Conservation (phyloP, 1,139 yeast species). For the Groenewaldozyma sp. region DNA sequence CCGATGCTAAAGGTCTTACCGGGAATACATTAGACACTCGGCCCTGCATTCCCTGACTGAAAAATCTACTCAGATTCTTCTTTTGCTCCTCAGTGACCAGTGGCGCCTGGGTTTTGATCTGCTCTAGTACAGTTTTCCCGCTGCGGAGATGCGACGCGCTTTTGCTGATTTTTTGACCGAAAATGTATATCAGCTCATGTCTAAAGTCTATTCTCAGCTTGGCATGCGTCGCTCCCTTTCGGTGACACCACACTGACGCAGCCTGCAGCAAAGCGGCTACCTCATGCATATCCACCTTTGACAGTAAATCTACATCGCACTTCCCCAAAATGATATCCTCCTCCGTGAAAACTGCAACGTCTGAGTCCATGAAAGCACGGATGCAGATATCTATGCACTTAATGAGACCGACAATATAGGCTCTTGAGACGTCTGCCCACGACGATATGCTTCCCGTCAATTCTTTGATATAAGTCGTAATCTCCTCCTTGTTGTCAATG, state of each 20-base stretch:
- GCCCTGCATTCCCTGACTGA: slow-evolving; percentile 21
- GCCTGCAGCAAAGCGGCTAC: slow-evolving; percentile 17
- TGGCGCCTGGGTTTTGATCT: background rate
- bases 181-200: slow-evolving; percentile 15
- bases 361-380: slow-evolving; percentile 12
- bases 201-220: slow-evolving; percentile 17
- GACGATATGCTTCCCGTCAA: slow-evolving; percentile 3
- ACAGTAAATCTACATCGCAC: slow-evolving; percentile 19
- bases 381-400: slow-evolving; percentile 20
- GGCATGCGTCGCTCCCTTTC: slow-evolving; percentile 9
- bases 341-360: slow-evolving; percentile 21
- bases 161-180: slow-evolving; percentile 16
- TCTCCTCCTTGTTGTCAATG: slow-evolving; percentile 8
- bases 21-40: slow-evolving; percentile 25
- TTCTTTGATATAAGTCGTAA: slow-evolving; percentile 9
- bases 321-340: slow-evolving; percentile 25
- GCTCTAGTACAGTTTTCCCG: slow-evolving; percentile 9
- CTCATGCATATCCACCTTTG: slow-evolving; percentile 13
- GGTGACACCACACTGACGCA: slow-evolving; percentile 14
- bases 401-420: slow-evolving; percentile 21
- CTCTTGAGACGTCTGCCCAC: slow-evolving; percentile 21
- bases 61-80: background rate
- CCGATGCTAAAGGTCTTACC: slow-evolving; percentile 19
- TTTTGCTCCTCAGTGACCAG: background rate
- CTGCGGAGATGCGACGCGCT: slow-evolving; percentile 15